Evolutionary conservation across 2,329 filamentous ascomycete species (phyloP), one percentile per base, ranked within the genome.

Genomic region (Ascochyta pisi): DNA sequence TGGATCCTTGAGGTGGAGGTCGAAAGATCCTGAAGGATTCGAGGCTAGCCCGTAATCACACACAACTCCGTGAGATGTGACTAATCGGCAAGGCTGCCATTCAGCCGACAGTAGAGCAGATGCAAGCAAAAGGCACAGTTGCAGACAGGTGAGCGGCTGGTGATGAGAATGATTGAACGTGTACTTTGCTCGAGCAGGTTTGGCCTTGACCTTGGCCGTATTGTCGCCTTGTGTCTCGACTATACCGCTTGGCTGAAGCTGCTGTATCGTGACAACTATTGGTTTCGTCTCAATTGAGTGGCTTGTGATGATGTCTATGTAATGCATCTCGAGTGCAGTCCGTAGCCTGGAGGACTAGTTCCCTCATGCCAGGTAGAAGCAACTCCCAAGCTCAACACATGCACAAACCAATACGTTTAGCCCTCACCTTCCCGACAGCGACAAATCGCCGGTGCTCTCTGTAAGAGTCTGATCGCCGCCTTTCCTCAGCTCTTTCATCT

Each of bases 21-120:
- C 24, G 40, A 26, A 50, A n/a, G 27, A 37, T 51, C 19, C 10
- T 27, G 34, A 29, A 40, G 40, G 45, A 40, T 44, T 37, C 45
- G 15, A 26, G 12, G 9, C 41, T 56, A 50, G 40, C 12, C 53
- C 31, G 15, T 3, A 33, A 46, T 15, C n/a, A 46, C 43, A 16
- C 19, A n/a, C 24, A 13, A 9, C 23, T 37, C 41, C 53, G 46
- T 31, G 16, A n/a, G 15, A 27, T 26, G 19, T 41, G 27, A 42
- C 42, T 37, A 46, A 46, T 50, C n/a, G 47, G 42, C 34, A 13
- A 8, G 38, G 1, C 26, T 16, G 29, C 40, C 39, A 38, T 39
- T 8, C 15, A 40, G 19, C 39, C 45, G 40, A 27, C 45, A 49
- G 22, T 15, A 23, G 37, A 23, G n/a, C 8, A 39, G 9, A 19